Evolutionary conservation across 2,329 filamentous ascomycete genomes (phyloP).

Genomic region (Pyricularia pennisetigena): DNA sequence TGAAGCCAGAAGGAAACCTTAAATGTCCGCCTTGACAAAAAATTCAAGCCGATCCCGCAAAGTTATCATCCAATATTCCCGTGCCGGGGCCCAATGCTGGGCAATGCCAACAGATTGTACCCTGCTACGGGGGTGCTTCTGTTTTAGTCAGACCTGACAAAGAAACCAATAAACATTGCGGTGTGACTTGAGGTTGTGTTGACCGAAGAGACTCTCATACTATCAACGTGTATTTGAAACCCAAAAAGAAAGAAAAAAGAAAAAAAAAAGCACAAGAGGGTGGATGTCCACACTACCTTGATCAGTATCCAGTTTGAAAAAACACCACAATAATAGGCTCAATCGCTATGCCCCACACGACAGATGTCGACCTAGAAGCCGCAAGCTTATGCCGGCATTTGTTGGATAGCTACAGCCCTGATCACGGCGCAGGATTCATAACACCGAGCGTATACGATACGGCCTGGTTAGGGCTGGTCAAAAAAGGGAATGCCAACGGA

Average conservation of each 20-base stretch:
- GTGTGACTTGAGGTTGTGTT: not conserved
- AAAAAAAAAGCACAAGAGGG: not conserved
- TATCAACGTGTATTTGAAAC: not conserved
- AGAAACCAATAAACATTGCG: no score
- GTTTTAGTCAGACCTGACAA: no score
- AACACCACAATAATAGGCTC: not conserved
- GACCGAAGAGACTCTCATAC: not conserved
- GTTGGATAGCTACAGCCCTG: not conserved
- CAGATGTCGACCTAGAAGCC: not conserved
- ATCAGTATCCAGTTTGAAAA: not conserved
- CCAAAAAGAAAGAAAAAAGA: not conserved
- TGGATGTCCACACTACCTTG: no score
- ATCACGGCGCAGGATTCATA: not conserved
- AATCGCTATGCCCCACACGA: not conserved
- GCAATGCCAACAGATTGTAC: no score
- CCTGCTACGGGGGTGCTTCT: no score
- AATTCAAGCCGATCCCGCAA: no score
- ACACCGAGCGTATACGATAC: not conserved
- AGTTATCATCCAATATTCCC: no score
- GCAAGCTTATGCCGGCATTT: not conserved
- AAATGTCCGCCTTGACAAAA: no score
- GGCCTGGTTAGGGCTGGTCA: not conserved
- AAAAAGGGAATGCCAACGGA: not conserved
- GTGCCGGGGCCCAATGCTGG: no score
- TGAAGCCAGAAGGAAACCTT: no score